phyloP scores from a whole-genome alignment of 140 eudicot species.

The Anethum foeniculum region DNA sequence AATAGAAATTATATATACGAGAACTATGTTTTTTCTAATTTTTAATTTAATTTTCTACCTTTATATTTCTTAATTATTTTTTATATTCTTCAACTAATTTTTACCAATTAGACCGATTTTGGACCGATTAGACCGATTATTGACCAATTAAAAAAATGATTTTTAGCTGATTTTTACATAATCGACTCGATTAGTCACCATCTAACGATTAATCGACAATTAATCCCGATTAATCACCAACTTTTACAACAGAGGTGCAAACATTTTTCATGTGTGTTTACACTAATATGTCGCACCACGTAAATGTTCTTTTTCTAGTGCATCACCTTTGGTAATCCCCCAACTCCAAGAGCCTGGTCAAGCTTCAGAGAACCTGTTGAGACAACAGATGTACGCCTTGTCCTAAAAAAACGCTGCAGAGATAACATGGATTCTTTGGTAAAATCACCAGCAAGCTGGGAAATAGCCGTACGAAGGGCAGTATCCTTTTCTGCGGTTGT shows the following conservation, averaged over 20 bases:
- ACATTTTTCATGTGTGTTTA: not conserved
- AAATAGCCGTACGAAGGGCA: constrained; percentile 71
- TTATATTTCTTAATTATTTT: too few species aligned
- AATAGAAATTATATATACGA: too few species aligned
- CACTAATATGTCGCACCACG: not conserved
- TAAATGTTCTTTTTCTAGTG: not conserved
- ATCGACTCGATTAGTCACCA: too few species aligned
- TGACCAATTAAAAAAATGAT: too few species aligned
- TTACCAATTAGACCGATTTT: too few species aligned
- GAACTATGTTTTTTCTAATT: too few species aligned
- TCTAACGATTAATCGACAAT: too few species aligned
- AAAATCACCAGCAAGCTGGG: constrained; percentile 66
- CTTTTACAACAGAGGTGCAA: not conserved
- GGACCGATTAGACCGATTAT: too few species aligned
- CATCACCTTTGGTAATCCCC: constrained; percentile 91
- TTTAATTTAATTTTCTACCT: too few species aligned
- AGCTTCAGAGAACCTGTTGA: constrained; percentile 93
- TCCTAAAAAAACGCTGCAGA: constrained; percentile 68
- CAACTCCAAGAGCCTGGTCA: constrained; percentile 91
- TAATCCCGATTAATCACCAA: too few species aligned
- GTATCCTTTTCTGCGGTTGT: constrained; percentile 58
- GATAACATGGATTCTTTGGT: constrained; percentile 78
- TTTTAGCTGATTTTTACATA: too few species aligned
- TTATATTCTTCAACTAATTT: too few species aligned
- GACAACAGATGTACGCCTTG: constrained; percentile 65